These are phyloP conservation scores for Dendrobium nobile DNA, from an alignment of 106 monocot species.

Conservation along the genomic window DNA sequence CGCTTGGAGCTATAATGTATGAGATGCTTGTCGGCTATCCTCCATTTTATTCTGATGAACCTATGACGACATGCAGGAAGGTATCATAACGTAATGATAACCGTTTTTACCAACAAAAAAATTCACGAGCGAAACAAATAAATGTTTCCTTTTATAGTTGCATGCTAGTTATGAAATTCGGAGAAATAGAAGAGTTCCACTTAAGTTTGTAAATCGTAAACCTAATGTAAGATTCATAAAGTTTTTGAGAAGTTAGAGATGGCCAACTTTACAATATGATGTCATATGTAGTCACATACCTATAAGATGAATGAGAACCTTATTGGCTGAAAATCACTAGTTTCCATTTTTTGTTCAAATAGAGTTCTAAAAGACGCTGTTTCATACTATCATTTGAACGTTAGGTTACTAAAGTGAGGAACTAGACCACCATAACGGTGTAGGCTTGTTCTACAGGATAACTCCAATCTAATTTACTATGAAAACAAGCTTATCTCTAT, in stretches of 20 bases:
- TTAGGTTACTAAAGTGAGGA: too few species aligned
- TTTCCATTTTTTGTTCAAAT: conserved; percentile 2
- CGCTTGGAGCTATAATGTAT: conserved; percentile 92
- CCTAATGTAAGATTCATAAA: not conserved
- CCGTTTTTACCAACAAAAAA: not conserved
- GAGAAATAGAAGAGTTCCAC: not conserved
- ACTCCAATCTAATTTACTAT: not conserved
- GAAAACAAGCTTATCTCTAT: not conserved
- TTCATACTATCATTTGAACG: not conserved
- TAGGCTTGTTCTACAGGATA: not conserved
- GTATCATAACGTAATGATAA: conserved; percentile 19
- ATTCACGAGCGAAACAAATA: not conserved
- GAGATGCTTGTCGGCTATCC: conserved; percentile 99
- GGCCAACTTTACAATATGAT: not conserved
- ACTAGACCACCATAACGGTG: not conserved
- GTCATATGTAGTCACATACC: not conserved
- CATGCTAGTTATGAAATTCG: not conserved
- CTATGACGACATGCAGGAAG: conserved; percentile 94
- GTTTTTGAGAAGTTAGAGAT: not conserved
- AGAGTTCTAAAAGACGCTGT: not conserved
- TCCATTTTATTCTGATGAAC: conserved; percentile 97
- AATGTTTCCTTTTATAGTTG: not conserved
- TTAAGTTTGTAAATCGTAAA: not conserved
- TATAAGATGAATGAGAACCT: not conserved
- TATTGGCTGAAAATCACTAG: not conserved